Percentiles rank a stretch among this genome's conserved stretches.
These are phyloP conservation scores for Collybia sp. DNA, from an alignment of 768 basidiomycete genomes.

Conservation along the genomic window DNA sequence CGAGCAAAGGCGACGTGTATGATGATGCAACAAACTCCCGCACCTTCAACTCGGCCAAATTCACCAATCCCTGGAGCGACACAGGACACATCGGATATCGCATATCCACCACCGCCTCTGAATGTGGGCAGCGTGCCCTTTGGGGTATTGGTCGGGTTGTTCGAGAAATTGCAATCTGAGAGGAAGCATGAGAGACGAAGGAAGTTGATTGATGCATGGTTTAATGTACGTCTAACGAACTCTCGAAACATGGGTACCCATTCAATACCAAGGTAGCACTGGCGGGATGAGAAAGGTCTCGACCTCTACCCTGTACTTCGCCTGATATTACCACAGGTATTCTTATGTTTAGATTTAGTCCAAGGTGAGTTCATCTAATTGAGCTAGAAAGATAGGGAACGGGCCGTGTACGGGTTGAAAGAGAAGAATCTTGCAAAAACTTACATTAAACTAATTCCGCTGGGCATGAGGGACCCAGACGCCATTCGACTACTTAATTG, in stretches of 20 bases:
- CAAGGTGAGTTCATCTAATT: constrained; percentile 3
- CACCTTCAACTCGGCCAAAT: constrained; percentile 51
- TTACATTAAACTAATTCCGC: constrained; percentile 85
- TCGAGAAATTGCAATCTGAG: constrained; percentile 70
- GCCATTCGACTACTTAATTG: constrained; percentile 82
- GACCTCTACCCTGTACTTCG: constrained; percentile 90
- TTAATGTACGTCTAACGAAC: constrained; percentile 52
- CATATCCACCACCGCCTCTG: constrained; percentile 53
- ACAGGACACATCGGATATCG: constrained; percentile 19
- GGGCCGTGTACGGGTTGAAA: constrained; percentile 90
- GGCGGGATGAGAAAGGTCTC: constrained; percentile 80
- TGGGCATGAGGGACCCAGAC: constrained; percentile 76
- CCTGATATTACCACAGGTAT: constrained; percentile 84
- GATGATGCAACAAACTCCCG: constrained; percentile 64
- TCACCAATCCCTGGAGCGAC: constrained; percentile 28
- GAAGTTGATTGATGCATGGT: constrained; percentile 72
- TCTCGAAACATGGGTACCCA: constrained; percentile 4
- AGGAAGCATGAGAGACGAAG: constrained; percentile 70
- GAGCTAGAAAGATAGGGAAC: constrained; percentile 85
- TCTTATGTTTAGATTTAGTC: not conserved
- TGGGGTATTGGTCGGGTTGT: constrained; percentile 61
- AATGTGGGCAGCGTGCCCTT: constrained; percentile 71
- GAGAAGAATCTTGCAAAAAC: constrained; percentile 92
- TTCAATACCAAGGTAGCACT: constrained; percentile 47
- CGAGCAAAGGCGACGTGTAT: not conserved